phyloP scores from a whole-genome alignment of 352 stramenopile genomes.

The Globisporangium radiosum region DNA sequence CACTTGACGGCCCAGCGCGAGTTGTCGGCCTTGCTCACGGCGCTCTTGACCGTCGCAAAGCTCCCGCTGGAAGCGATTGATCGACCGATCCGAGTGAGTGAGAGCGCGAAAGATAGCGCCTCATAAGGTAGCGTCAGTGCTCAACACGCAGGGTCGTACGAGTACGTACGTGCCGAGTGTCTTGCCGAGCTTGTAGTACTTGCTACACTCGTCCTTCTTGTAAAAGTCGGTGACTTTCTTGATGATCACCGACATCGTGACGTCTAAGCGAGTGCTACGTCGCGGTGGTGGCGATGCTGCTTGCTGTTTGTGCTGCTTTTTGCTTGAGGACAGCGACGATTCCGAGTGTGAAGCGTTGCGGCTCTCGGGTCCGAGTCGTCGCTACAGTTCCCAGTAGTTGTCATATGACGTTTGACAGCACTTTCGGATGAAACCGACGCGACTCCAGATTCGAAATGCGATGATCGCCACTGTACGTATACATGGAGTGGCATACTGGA shows the following conservation, averaged over 20 bases:
- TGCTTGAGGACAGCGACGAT: too few species aligned
- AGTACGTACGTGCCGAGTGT: conserved; percentile 78
- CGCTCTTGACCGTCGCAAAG: conserved; percentile 84
- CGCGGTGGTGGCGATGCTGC: neutral
- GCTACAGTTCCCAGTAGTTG: too few species aligned
- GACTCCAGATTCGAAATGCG: too few species aligned
- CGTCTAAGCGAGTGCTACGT: neutral
- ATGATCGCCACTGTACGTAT: too few species aligned
- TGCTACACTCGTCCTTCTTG: conserved; percentile 84
- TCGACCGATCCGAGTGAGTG: neutral
- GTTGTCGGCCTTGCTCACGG: conserved; percentile 70
- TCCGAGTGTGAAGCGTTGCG: too few species aligned
- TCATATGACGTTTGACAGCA: too few species aligned
- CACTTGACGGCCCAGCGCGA: conserved; percentile 80
- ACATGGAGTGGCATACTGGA: too few species aligned
- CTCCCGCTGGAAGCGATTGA: conserved; percentile 35
- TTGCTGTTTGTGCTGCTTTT: conserved; percentile 1
- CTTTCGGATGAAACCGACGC: too few species aligned
- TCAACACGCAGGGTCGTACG: neutral
- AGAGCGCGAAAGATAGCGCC: neutral
- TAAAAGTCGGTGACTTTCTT: conserved; percentile 86
- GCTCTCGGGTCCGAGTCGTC: too few species aligned
- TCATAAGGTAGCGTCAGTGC: neutral
- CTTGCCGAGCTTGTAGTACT: conserved; percentile 88
- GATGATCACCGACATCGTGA: conserved; percentile 66